Evolutionary conservation across 1,139 yeast genomes (phyloP).

Genomic region (Pichia sp.): DNA sequence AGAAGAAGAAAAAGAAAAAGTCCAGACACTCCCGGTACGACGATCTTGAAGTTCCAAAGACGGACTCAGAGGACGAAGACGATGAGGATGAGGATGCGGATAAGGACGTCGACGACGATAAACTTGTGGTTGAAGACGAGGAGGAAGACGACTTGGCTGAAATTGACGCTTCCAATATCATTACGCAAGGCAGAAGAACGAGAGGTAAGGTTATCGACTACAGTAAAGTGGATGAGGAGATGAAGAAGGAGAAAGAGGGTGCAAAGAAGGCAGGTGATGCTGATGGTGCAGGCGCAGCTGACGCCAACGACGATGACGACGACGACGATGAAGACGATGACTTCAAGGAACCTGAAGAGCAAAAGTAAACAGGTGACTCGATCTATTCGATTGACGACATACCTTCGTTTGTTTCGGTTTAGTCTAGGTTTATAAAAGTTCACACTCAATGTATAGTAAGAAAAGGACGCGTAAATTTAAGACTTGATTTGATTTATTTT

Average conservation of each 20-base stretch:
- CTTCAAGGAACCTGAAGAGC: slow-evolving; percentile 19
- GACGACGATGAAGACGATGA: slow-evolving; percentile 31
- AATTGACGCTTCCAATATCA: slow-evolving; percentile 79
- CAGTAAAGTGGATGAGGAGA: slow-evolving; percentile 71
- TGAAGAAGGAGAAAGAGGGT: slow-evolving; percentile 39
- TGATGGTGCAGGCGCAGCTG: slow-evolving; percentile 32
- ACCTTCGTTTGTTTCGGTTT: no score
- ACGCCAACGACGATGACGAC: slow-evolving; percentile 30
- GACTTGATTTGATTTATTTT: neutral
- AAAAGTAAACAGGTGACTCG: slow-evolving; percentile 2
- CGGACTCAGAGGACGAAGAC: slow-evolving; percentile 26
- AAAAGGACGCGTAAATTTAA: no score
- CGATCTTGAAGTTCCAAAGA: slow-evolving; percentile 33
- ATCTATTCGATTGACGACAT: no score
- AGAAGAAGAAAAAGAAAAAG: slow-evolving; percentile 34
- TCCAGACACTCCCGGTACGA: slow-evolving; percentile 40
- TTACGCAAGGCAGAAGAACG: slow-evolving; percentile 80
- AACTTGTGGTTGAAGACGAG: slow-evolving; percentile 46
- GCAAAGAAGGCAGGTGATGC: slow-evolving; percentile 30
- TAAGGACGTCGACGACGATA: slow-evolving; percentile 51
- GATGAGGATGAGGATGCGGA: slow-evolving; percentile 37
- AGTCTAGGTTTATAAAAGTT: no score
- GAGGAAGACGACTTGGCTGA: slow-evolving; percentile 80
- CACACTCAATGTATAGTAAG: no score
- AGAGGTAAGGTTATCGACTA: slow-evolving; percentile 87